Evolutionary conservation across 768 basidiomycete species (phyloP).

Genomic region (Mycena pura): DNA sequence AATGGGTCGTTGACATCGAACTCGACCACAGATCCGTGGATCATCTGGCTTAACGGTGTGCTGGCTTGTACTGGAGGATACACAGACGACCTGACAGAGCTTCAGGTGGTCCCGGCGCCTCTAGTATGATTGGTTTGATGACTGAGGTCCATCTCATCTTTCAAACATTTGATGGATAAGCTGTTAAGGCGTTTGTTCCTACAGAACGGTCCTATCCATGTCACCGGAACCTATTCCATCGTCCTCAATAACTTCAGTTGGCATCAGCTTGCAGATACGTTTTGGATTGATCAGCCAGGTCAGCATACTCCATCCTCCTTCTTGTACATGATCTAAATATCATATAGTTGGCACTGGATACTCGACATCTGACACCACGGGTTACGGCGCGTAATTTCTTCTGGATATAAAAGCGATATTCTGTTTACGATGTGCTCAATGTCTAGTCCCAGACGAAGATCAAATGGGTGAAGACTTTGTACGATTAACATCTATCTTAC

Average conservation of each 20-base stretch:
- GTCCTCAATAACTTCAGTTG: constrained; percentile 62
- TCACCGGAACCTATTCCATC: constrained; percentile 57
- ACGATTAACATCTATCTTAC: constrained; percentile 24
- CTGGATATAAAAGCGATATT: not conserved
- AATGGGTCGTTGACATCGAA: constrained; percentile 60
- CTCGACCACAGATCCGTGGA: constrained; percentile 60
- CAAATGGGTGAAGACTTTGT: constrained; percentile 67
- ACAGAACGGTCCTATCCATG: constrained; percentile 73
- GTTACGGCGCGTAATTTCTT: constrained; percentile 54
- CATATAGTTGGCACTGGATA: constrained; percentile 60
- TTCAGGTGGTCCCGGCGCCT: constrained; percentile 63
- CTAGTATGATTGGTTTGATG: constrained; percentile 67
- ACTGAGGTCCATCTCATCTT: constrained; percentile 56
- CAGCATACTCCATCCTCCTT: constrained; percentile 24
- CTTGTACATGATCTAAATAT: not conserved
- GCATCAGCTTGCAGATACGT: constrained; percentile 65
- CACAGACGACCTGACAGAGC: not conserved
- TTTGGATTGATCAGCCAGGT: constrained; percentile 81
- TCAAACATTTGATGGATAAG: not conserved
- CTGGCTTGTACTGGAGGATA: constrained; percentile 25
- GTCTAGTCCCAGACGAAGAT: constrained; percentile 62
- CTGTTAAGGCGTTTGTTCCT: not conserved
- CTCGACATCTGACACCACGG: constrained; percentile 65
- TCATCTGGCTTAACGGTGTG: constrained; percentile 78
- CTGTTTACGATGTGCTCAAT: not conserved